Evolutionary conservation across 176 grass and related monocot species (phyloP), one percentile per base, ranked within the genome.

Genomic region (Oropetium thomaeum): DNA sequence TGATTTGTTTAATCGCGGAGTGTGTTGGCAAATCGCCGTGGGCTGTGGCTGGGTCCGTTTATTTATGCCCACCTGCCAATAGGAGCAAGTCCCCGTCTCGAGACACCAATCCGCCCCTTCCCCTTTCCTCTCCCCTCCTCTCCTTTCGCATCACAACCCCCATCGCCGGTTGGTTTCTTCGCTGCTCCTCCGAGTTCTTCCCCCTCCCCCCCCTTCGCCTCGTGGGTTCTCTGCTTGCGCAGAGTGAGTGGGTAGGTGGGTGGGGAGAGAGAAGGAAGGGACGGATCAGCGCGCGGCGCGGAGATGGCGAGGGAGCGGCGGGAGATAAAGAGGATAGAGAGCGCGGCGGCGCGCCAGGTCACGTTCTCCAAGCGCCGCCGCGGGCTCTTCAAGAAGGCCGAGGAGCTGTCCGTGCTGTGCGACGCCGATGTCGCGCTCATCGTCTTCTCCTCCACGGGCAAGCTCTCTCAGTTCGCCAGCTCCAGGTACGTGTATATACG

Each of bases 331-430:
- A 85, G 87, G 87, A 93, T 97, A 72, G 90, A 90, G 79, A 97
- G 87, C 88, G 77, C 87, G 43, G 76, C 93, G 45, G 93, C 93
- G 75, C 86, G 93, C 43, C 93, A 97, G 88, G 93, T 93, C 58
- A 97, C 87, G 77, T 97, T 97, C 82, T 97, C 93, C 67, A 93
- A 97, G 93, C 77, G 93, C 73, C 86, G 93, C 71, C 74, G 91
- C 83, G 93, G 93, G 1, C 81, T 97, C 77, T 93, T 97, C 87
- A 97, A 96, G 90, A 97, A 97, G 79, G 93, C 93, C 30, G 90
- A 97, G 79, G 90, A 97, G 79, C 89, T 97, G 62, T 90, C 93
- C 43, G 80, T 96, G 19, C 93, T 96, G 1, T 96, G 93, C 72
- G 93, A 96, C 65, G 90, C 90, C 19, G 93, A 97, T 62, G 90